phyloP scores from a whole-genome alignment of 176 grass and related monocot genomes.

The Puya raimondii region DNA sequence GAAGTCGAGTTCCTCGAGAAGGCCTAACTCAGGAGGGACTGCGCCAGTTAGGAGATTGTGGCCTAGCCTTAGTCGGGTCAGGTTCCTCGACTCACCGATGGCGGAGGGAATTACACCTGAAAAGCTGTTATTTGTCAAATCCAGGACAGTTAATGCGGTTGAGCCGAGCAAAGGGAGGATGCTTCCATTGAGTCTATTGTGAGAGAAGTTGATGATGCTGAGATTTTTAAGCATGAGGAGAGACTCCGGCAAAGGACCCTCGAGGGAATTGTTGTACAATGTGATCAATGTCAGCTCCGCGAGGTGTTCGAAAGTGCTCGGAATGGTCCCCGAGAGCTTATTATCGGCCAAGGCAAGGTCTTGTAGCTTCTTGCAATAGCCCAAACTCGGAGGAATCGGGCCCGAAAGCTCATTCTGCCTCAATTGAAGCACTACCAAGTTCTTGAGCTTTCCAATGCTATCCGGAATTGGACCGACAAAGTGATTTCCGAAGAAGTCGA shows the following conservation, averaged over 20 bases:
- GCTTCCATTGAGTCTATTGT: constrained; percentile 61
- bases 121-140: constrained; percentile 66
- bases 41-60: constrained; percentile 43
- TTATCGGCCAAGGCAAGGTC: constrained; percentile 79
- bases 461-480: constrained; percentile 56
- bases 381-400: constrained; percentile 60
- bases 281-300: constrained; percentile 52
- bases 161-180: constrained; percentile 68
- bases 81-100: constrained; percentile 32
- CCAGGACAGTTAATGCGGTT: constrained; percentile 40
- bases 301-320: constrained; percentile 44
- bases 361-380: constrained; percentile 59
- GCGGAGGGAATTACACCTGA: constrained; percentile 48
- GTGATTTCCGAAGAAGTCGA: constrained; percentile 91
- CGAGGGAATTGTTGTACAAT: constrained; percentile 90
- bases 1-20: constrained; percentile 39
- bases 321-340: constrained; percentile 49
- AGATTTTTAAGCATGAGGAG: constrained; percentile 57
- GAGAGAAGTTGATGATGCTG: constrained; percentile 77
- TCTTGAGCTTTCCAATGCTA: constrained; percentile 61
- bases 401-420: constrained; percentile 86
- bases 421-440: constrained; percentile 70
- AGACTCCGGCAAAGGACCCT: constrained; percentile 50
- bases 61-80: constrained; percentile 57
- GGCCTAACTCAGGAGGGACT: constrained; percentile 47